A percentile compares a stretch with the other conserved stretches of the same genome.
Evolutionary conservation across 371 early-diverging fungal species (phyloP).

Genomic region (Actinomortierella ambigua): DNA sequence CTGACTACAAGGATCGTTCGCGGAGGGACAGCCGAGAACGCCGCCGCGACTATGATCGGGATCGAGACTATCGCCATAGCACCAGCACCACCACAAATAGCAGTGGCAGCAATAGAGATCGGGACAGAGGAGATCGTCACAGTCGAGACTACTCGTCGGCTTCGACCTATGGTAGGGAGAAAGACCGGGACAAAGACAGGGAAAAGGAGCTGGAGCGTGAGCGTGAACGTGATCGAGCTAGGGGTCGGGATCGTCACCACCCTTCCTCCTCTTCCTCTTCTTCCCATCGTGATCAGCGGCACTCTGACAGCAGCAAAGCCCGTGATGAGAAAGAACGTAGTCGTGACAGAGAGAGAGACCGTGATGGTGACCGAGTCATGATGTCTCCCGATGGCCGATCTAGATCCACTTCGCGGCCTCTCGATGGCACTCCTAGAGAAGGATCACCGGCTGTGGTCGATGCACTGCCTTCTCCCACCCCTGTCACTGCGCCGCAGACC

Average conservation of each 20-base stretch:
- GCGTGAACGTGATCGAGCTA: conserved; percentile 8
- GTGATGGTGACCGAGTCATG: neutral
- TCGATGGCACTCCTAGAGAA: conserved; percentile 18
- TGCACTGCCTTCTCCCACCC: neutral
- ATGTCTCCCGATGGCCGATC: conserved; percentile 3
- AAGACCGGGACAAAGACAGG: conserved; percentile 14
- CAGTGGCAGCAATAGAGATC: conserved; percentile 13
- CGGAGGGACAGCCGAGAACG: conserved; percentile 9
- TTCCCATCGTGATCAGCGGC: neutral
- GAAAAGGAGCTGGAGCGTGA: conserved; percentile 15
- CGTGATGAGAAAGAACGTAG: neutral
- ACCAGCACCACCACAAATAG: conserved; percentile 12
- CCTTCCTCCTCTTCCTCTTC: conserved; percentile 5
- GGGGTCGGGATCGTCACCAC: conserved; percentile 13
- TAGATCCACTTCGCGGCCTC: conserved; percentile 19
- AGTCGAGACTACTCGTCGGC: neutral
- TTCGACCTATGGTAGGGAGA: conserved; percentile 9
- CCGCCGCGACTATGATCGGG: conserved; percentile 17
- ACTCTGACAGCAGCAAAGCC: neutral
- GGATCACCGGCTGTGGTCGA: conserved; percentile 20
- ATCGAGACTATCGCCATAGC: conserved; percentile 9
- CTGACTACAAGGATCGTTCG: no score
- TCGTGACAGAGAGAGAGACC: conserved; percentile 2
- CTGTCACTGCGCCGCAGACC: neutral
- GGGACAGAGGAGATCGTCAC: neutral